These are phyloP conservation scores for Phaffia rhodozyma DNA, from an alignment of 1,284 basidiomycete genomes.

Conservation along the genomic window DNA sequence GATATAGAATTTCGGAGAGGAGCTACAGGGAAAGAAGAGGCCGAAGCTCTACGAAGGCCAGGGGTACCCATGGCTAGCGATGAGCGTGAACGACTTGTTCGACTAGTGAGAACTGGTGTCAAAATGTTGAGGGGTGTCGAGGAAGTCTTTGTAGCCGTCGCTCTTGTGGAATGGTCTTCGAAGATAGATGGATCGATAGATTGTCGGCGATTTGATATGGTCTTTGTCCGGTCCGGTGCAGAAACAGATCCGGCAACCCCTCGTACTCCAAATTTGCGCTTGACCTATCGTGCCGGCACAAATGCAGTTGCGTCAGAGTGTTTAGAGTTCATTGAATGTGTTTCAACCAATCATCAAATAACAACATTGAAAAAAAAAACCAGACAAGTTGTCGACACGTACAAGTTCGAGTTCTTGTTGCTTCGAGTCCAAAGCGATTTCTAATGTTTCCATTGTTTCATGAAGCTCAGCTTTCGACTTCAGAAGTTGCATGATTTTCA, in stretches of 20 bases:
- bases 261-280: constrained; percentile 52
- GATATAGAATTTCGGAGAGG: too few species aligned
- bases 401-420: constrained; percentile 81
- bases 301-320: constrained; percentile 9
- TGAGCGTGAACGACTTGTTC: constrained; percentile 4
- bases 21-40: too few species aligned
- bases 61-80: constrained; percentile 16
- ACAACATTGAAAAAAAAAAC: constrained; percentile 6
- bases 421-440: constrained; percentile 75
- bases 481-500: constrained; percentile 58
- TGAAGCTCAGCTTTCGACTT: constrained; percentile 56
- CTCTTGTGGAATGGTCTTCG: background rate
- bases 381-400: constrained; percentile 27
- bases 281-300: constrained; percentile 45
- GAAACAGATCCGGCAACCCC: constrained; percentile 52
- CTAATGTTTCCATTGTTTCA: constrained; percentile 64
- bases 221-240: background rate
- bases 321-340: constrained; percentile 11
- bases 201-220: background rate
- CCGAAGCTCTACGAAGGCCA: background rate
- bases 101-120: background rate
- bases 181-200: background rate
- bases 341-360: background rate
- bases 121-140: background rate
- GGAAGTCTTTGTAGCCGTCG: background rate